Base-by-base conservation (phyloP, 2,329 filamentous ascomycete species). In the Colletotrichum sp. region DNA sequence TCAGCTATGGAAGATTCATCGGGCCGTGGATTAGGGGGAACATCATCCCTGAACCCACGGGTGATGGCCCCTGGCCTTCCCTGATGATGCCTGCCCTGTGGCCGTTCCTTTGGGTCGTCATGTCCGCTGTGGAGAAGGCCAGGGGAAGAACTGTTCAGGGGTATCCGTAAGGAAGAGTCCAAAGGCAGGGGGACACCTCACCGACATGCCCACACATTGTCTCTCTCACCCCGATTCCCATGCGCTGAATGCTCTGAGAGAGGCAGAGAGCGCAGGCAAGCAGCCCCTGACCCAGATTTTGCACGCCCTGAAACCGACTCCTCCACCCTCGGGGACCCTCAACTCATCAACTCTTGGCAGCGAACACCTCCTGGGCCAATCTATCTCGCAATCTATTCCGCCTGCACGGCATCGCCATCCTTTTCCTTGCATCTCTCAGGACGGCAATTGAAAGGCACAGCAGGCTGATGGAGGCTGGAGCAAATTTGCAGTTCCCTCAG, bases 261-360 rank as follows among this genome's bases (percentile, higher is more conserved):
- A 52, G 15, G 15, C 13, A 61, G 6, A n/a, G 28, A 18, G 15
- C 24, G 28, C 58, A 52, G 56, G 26, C 12, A 55, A 26, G 26
- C 12, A 18, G 58, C 24, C 18, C 58, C 68, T 56, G 21, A 60
- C 30, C 12, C 24, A 36, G 21, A 56, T 13, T 67, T 64, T 72
- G 62, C 62, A 32, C 70, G 48, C 69, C 73, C 70, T 75, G 70
- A 75, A 75, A 75, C 73, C n/a, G 60, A 26, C 21, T 32, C 28
- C 71, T 70, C 66, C 66, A 65, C 66, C 30, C 16, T 6, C 28
- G 26, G 48, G 36, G 18, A 38, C 32, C 43, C 24, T 34, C 32
- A 18, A 56, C 10, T 28, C 52, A 66, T 55, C 36, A 62, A 66
- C 18, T 52, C 67, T 61, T 71, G 68, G 67, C 72, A 70, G 30